Evolutionary conservation across 306 rosid genomes (phyloP), one percentile per base, ranked within the genome.

Genomic region (Sesbania bispinosa): DNA sequence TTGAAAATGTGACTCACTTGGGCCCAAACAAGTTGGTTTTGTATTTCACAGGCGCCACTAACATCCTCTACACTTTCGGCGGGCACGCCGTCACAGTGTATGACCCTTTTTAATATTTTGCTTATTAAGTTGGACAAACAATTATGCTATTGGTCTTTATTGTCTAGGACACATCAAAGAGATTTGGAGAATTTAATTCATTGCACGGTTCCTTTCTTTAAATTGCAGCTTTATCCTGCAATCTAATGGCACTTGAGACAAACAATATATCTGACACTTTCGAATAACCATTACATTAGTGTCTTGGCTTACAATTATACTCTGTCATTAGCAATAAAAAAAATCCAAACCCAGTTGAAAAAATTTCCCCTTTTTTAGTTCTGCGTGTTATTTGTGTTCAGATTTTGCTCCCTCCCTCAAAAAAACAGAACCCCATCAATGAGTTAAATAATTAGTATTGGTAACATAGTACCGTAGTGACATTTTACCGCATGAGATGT

Each of bases 1-100:
- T 50, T 60, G 80, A 79, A 67, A 60, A 74, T 42, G 83, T 74
- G 73, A 79, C 38, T 0, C 83, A 74, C 38, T 59, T 80, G 38
- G 72, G 72, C 47, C 83, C 83, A 45, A 67, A 14, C 54, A 74
- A 60, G 52, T 0, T 79, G 73, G 80, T 79, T 60, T 73, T 74
- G 62, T 79, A 79, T 74, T 79, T 79, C 79, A 79, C 83, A 51
- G 83, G 83, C 52, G 83, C 83, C 72, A 79, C 83, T 52, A 79
- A 79, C 73, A 74, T 79, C 38, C 73, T 79, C 59, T 79, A 74
- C 73, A 74, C 83, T 79, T 79, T 79, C 77, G 83, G 83, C 77
- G 83, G 83, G 29, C 83, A 79, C 66, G 83, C 83, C 61, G 80
- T 79, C 64, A 79, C 83, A 42, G 83, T 79, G 83, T 79, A 59